Percentiles rank a stretch among this genome's conserved stretches.
These are phyloP conservation scores for Boletellus sp. DNA, from an alignment of 1,284 basidiomycete genomes.

Conservation along the genomic window DNA sequence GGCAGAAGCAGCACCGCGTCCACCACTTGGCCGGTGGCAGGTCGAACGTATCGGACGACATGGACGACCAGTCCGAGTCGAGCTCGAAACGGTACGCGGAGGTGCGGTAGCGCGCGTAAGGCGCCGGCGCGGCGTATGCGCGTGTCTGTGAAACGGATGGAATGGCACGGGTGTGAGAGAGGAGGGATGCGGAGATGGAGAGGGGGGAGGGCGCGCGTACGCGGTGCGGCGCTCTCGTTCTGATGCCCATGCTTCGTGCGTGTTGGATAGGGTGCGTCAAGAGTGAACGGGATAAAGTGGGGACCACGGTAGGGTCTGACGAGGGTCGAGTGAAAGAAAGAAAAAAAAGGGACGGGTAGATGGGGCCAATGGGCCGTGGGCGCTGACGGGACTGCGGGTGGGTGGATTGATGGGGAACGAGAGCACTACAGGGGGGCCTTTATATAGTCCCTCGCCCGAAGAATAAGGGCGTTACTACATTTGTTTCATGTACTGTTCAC, in stretches of 20 bases:
- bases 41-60: constrained; percentile 27
- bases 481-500: constrained; percentile 6
- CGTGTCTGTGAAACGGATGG: neutral
- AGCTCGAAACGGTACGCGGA: constrained; percentile 22
- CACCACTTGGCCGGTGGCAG: constrained; percentile 25
- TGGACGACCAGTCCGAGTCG: constrained; percentile 26
- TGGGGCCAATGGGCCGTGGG: neutral
- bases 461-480: constrained; percentile 10
- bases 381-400: constrained; percentile 4
- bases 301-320: neutral
- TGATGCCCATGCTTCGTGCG: constrained; percentile 10
- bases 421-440: neutral
- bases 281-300: neutral
- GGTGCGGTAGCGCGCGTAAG: constrained; percentile 3
- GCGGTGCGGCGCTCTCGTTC: constrained; percentile 9
- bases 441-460: constrained; percentile 15
- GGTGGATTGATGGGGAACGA: neutral
- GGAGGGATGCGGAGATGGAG: neutral
- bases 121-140: neutral
- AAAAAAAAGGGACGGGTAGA: neutral
- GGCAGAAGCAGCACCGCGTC: constrained; percentile 12
- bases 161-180: neutral
- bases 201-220: constrained; percentile 7
- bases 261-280: neutral
- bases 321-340: neutral